Evolutionary conservation across 176 grass and related monocot species (phyloP), one percentile per base, ranked within the genome.

Genomic region (Aegilops sharonensis): DNA sequence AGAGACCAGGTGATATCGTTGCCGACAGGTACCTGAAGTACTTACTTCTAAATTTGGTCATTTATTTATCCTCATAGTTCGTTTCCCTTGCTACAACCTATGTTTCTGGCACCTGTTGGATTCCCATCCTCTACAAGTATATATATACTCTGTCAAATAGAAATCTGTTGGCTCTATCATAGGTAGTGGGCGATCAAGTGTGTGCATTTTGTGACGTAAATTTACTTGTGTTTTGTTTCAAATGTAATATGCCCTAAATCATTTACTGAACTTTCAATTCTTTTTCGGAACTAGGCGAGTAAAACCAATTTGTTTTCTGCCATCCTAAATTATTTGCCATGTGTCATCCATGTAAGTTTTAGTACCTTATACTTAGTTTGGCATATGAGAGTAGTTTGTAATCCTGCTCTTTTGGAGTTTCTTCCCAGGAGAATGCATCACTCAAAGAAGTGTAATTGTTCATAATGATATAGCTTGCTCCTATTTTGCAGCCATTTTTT

Each of bases 251-350:
- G 59, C 42, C 42, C 42, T 62, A 23, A 62, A 62, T 24, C 20
- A 23, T 61, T 4, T 62, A 62, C 21, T 62, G 59, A 62, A 62
- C 59, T 61, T 61, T 61, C 54, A 57, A 5, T 21, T 57, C 27
- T 57, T 57, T 57, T 62, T 62, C 2, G 4, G 21, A 62, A 62
- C 59, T 62, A 62, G 59, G n/a, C 4, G 21, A 62, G 59, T 62
- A 62, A 62, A 62, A 62, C 3, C 59, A 62, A n/a, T 62, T 62
- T 62, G 59, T 62, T 62, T 3, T 62, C 9, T 62, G 3, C 21
- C 59, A 62, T 62, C 59, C 59, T 62, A 92, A 98, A 59, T 98
- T 98, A 68, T 98, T 95, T 87, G 88, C 93, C 18, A 89, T 98
- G 42, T 3, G 10, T 27, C 27, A 45, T 45, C 47, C 93, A 98